Conservation (phyloP, 345 rosid species). For the Xanthoceras sorbifolium region DNA sequence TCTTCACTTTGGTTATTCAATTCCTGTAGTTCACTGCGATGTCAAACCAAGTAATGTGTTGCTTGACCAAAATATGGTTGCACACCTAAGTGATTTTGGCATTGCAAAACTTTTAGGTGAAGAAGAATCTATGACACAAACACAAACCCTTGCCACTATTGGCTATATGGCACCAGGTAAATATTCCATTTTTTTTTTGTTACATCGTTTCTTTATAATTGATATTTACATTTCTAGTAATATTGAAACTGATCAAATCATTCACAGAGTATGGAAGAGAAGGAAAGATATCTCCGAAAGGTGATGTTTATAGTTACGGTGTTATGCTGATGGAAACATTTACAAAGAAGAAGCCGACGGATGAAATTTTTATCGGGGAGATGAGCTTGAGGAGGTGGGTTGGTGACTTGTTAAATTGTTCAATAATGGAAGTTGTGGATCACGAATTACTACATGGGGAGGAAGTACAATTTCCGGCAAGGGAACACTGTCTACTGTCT, state of each 20-base stretch:
- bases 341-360: constrained; percentile 4
- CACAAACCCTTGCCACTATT: constrained; percentile 1
- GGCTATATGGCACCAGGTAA: constrained; percentile 28
- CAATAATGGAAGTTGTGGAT: background rate
- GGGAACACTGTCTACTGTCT: background rate
- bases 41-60: constrained; percentile 15
- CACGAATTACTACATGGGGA: background rate
- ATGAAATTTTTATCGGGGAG: background rate
- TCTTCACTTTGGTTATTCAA: background rate
- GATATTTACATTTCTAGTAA: background rate
- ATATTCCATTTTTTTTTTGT: background rate
- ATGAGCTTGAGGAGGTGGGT: background rate
- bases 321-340: constrained; percentile 18
- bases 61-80: constrained; percentile 14
- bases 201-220: background rate
- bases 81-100: constrained; percentile 14
- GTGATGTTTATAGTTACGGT: constrained; percentile 17
- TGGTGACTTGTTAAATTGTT: background rate
- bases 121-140: background rate
- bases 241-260: background rate
- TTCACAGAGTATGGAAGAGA: constrained; percentile 13
- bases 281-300: constrained; percentile 2
- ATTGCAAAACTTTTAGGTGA: constrained; percentile 11
- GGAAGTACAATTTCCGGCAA: background rate
- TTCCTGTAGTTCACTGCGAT: constrained; percentile 16